These are phyloP conservation scores for Daphne laureola DNA, from an alignment of 441 rosid species.

Conservation along the genomic window DNA sequence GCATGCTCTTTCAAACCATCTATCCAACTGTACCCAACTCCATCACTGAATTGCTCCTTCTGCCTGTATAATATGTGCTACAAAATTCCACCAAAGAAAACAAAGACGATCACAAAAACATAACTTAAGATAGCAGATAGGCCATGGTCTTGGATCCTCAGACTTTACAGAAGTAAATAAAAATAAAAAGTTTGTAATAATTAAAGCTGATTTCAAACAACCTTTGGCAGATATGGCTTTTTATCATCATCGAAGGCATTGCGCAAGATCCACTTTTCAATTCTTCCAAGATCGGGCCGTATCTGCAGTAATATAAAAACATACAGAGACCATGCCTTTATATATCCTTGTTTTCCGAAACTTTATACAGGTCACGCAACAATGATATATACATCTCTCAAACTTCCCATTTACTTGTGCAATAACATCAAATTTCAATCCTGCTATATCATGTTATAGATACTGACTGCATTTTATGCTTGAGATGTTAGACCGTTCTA, in stretches of 20 bases:
- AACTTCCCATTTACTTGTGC: too few species aligned
- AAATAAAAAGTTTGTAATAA: neutral
- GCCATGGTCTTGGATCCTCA: neutral
- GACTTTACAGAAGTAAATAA: neutral
- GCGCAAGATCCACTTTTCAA: slow-evolving; percentile 79
- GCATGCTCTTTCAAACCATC: slow-evolving; percentile 92
- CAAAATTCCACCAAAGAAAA: slow-evolving; percentile 14
- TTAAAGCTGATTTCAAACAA: slow-evolving; percentile 15
- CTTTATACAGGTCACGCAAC: too few species aligned
- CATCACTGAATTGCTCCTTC: slow-evolving; percentile 97
- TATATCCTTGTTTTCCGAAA: too few species aligned
- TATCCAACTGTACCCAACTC: slow-evolving; percentile 97
- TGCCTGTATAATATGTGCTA: slow-evolving; percentile 89
- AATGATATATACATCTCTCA: too few species aligned
- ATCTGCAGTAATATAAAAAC: slow-evolving; percentile 29
- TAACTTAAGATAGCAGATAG: neutral
- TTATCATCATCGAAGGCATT: slow-evolving; percentile 74
- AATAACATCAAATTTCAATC: too few species aligned
- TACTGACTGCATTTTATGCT: too few species aligned
- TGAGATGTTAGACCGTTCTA: too few species aligned
- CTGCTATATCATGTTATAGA: too few species aligned
- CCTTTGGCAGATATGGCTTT: slow-evolving; percentile 78
- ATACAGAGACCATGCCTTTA: too few species aligned
- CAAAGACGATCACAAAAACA: neutral
- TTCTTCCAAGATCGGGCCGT: slow-evolving; percentile 66